These are phyloP conservation scores for Conticribra guillardii DNA, from an alignment of 108 stramenopile species.

Conservation along the genomic window DNA sequence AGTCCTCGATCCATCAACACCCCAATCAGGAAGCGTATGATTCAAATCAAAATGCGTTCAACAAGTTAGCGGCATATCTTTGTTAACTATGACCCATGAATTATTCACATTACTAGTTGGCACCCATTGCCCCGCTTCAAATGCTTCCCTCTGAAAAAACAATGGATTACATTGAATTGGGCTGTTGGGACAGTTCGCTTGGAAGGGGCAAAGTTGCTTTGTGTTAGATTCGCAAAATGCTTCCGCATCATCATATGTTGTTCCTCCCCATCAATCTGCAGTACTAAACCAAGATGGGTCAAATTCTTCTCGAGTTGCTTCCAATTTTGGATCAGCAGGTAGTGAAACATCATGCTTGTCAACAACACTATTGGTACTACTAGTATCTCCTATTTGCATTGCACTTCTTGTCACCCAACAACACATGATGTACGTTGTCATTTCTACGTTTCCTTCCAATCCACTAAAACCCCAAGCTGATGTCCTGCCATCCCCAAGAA, in stretches of 20 bases:
- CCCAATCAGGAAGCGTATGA: constrained; percentile 22
- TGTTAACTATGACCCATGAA: constrained; percentile 14
- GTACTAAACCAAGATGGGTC: constrained; percentile 11
- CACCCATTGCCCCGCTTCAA: constrained; percentile 30
- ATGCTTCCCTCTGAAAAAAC: constrained; percentile 25
- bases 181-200: constrained; percentile 32
- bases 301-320: background rate
- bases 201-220: constrained; percentile 17
- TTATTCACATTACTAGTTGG: constrained; percentile 15
- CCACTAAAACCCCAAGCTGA: background rate
- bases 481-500: background rate
- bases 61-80: constrained; percentile 18
- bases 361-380: background rate
- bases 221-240: constrained; percentile 23
- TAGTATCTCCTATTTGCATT: background rate
- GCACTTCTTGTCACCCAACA: constrained; percentile 8
- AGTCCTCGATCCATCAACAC: constrained; percentile 28
- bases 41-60: constrained; percentile 9
- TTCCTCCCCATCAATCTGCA: constrained; percentile 16
- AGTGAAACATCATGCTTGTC: background rate
- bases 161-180: constrained; percentile 18
- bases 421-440: background rate
- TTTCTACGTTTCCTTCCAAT: background rate
- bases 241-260: constrained; percentile 12
- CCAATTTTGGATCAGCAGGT: background rate